Conservation (phyloP, 176 grass and related monocot species). For the Eleusine coracana region DNA sequence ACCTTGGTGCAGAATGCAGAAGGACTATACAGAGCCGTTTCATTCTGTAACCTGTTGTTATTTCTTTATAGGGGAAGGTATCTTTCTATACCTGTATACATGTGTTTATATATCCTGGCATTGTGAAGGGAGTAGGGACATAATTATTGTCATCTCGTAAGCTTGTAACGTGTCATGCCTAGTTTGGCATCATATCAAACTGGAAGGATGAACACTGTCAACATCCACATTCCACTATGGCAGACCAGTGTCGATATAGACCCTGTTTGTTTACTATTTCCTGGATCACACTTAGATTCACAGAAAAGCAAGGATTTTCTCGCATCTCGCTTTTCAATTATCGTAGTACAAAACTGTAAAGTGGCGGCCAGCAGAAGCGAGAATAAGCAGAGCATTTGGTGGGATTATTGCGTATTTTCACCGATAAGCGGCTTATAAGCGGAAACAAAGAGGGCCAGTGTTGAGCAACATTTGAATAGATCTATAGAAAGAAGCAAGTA, state of each 20-base stretch:
- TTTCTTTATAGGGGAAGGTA: slow-evolving; percentile 97
- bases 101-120: slow-evolving; percentile 28
- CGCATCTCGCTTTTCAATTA: too few relatives aligned
- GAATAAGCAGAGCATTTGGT: too few relatives aligned
- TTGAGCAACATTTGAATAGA: not conserved
- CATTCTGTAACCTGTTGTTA: slow-evolving; percentile 77
- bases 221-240: slow-evolving; percentile 10
- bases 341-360: too few relatives aligned
- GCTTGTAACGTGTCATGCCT: too few relatives aligned
- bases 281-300: too few relatives aligned
- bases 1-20: slow-evolving; percentile 71
- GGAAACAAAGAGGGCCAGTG: not conserved
- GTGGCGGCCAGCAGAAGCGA: too few relatives aligned
- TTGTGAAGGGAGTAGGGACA: not conserved
- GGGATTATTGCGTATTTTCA: too few relatives aligned
- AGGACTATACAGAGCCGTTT: slow-evolving; percentile 80
- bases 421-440: too few relatives aligned
- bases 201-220: not conserved
- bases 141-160: not conserved
- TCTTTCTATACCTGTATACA: slow-evolving; percentile 24
- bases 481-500: not conserved
- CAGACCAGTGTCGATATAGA: not conserved
- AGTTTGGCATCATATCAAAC: not conserved
- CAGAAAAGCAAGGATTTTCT: too few relatives aligned
- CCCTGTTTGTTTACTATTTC: too few relatives aligned